Evolutionary conservation across 148 eudicot genomes (phyloP), one percentile per base, ranked within the genome.

Genomic region (Chenopodium formosanum): DNA sequence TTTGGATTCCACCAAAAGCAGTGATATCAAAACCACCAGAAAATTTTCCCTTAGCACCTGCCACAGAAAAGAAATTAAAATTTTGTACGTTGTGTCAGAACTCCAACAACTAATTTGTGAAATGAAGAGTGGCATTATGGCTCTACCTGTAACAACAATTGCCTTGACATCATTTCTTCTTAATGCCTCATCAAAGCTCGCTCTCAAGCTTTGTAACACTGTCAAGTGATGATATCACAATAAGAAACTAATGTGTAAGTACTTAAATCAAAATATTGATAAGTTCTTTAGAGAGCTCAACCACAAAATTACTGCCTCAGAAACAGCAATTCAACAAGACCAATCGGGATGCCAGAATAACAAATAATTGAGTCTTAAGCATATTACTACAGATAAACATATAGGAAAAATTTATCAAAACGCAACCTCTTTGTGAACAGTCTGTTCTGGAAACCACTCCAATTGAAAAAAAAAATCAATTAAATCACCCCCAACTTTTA

Each of bases 11-110:
- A 82, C 91, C 91, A 80, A 96, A 96, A 81, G 97, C 91, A 27
- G 93, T 75, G 46, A 96, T 96, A 84, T 96, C 98, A 84, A 96
- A 96, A 70, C 99, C 99, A 73, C 98, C 99, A 58, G 98, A 94
- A 80, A 96, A 96, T 75, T 91, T 94, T 50, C 99, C 98, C 78
- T 91, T 87, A 46, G 91, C 89, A 84, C 99, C 99, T 96, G 88
- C 60, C 80, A 84, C 74, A 31, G 73, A 73, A 67, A 82, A 83
- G 52, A 56, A 81, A 58, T 25, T 19, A 29, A 85, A 56, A 20
- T 46, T 76, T 65, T 70, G 29, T 29, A 72, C 63, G 75, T 31
- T 78, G 53, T 47, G 70, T 62, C 46, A 23, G 23, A 78, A 52
- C 29, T 70, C 66, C 44, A 79, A 78, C 7, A 8, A 31, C 53